Evolutionary conservation across 1,284 basidiomycete species (phyloP), one percentile per base, ranked within the genome.

Genomic region (Mycena citricolor): DNA sequence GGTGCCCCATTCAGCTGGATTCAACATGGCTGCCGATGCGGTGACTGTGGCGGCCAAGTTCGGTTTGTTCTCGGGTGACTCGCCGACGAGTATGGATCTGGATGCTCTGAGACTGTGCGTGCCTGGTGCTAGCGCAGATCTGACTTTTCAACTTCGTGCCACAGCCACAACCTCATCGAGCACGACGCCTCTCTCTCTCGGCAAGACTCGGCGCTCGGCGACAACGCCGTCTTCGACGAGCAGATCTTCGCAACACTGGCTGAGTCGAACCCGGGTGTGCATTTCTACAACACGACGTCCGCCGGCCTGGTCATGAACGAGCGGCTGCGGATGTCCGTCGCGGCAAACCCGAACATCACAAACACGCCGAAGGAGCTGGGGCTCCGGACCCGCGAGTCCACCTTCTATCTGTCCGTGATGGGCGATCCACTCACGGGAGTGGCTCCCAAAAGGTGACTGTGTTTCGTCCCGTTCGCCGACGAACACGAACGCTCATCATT

Each of bases 171-270:
- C 8, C 44, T 42, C 30, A 44, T 57, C 12, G 55, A 59, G 36
- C 54, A 56, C 40, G 56, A 59, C 39, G 57, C 51, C 16, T 57
- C 55, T 17, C 24, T 56, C 32, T 55, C 57, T 22, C 52, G 57
- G 30, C 32, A 28, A 5, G 57, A 58, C 35, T 37, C 36, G 22
- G 32, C 44, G 8, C 17, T 47, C 25, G 54, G 55, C 2, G 52
- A 55, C 34, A 56, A 55, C 32, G 37, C 52, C 29, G 39, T 48
- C 20, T 58, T 58, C 53, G 54, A 56, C 39, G 49, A 54, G 28
- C 45, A 43, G 4, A 34, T 58, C 17, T 58, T 51, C 37, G 7
- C 35, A 4, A 53, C 51, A 5, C 34, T 58, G 3, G 52, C 48
- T 12, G 45, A 51, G 14, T 41, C 54, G 3, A 58, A 58, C 39